Base-by-base conservation (phyloP, 441 rosid genomes). In the Croton setiger region DNA sequence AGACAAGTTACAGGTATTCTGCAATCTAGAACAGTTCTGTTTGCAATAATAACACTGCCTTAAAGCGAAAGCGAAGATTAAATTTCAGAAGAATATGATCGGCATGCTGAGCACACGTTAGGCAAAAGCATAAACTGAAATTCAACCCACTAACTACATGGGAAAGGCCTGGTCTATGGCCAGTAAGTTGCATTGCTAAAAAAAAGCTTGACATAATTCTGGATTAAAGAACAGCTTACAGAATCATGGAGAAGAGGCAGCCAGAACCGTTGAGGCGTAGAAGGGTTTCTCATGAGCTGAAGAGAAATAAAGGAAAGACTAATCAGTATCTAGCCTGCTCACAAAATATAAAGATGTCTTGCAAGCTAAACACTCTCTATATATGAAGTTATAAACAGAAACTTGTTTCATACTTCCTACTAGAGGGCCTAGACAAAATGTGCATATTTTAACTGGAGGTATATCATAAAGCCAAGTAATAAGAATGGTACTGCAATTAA, bases 191-290 rank as follows among this genome's bases (percentile, higher is more conserved):
- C 18, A 14, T 18, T 10, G 18, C 45, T 3, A 18, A n/a, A 51
- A 7, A 51, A 5, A 51, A 54, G 31, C 31, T 27, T 27, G 31
- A 27, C 31, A 27, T 27, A 0, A 27, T 27, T 41, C 17, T 11
- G 27, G 31, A 63, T n/a, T n/a, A n/a, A 44, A 18, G 33, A 61
- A 59, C 6, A 60, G 75, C 86, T 87, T 70, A 92, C 98, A 27
- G 98, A 87, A 75, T 95, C 98, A 81, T 85, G 72, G 36, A 95
- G 86, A 78, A 95, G 89, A n/a, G 96, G 93, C 78, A 92, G 76
- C 97, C 97, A 95, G 80, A 95, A 92, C 66, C 87, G 93, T 68
- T 84, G 93, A 41, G 99, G 98, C 41, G 97, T 90, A 3, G 92
- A 92, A 17, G 97, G 84, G 77, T 84, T 95, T 74, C 83, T 85